Percentiles rank a stretch among this genome's conserved stretches.
phyloP scores from a whole-genome alignment of 192 early-diverging fungal species.

The Podila epigama region DNA sequence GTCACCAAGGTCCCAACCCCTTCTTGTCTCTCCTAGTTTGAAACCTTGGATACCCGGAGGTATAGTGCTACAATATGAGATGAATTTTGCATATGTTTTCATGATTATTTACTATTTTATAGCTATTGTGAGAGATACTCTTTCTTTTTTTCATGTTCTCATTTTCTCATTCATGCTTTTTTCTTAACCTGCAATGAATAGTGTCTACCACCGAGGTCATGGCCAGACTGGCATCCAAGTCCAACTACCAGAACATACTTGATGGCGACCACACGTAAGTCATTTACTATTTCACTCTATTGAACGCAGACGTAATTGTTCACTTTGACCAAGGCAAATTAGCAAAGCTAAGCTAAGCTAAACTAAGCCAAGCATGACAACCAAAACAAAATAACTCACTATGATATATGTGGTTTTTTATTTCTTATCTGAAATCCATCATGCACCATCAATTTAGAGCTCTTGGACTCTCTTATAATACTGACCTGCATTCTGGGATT shows the following conservation, averaged over 20 bases:
- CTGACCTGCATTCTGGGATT: constrained; percentile 78
- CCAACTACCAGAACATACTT: constrained; percentile 87
- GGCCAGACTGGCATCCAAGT: constrained; percentile 57
- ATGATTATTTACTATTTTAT: too few relatives aligned
- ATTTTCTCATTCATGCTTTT: constrained; percentile 25
- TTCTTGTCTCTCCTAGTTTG: constrained; percentile 36
- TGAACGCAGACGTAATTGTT: background rate
- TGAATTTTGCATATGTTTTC: too few relatives aligned
- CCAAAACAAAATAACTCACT: too few relatives aligned
- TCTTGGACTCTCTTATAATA: constrained; percentile 76
- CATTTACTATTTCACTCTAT: background rate
- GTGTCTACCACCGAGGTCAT: constrained; percentile 42
- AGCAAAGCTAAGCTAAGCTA: background rate
- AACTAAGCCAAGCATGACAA: too few relatives aligned
- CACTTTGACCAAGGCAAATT: background rate
- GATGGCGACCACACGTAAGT: constrained; percentile 85
- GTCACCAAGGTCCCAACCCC: constrained; percentile 32
- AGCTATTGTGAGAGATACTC: background rate
- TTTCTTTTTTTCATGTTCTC: background rate
- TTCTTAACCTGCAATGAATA: constrained; percentile 30
- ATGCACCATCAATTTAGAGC: constrained; percentile 36
- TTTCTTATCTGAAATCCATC: background rate
- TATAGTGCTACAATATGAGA: constrained; percentile 10
- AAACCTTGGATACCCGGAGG: constrained; percentile 42
- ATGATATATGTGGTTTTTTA: constrained; percentile 1